Conservation (phyloP, 192 early-diverging fungal species). For the Coemansia interrupta region DNA sequence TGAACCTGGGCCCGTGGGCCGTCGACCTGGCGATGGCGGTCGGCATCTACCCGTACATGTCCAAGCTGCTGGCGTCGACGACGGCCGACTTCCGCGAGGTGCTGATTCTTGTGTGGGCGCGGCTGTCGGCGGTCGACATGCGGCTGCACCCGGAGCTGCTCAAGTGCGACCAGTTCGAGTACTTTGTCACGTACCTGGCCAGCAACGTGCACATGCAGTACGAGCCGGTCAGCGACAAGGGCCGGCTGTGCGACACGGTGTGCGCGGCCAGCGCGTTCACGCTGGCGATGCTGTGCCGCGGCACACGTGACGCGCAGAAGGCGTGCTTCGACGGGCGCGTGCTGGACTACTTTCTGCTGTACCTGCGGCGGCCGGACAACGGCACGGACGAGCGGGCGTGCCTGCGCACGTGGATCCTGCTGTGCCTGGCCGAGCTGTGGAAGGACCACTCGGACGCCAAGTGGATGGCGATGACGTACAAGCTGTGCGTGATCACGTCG, state of each 20-base stretch:
- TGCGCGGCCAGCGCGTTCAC: conserved; percentile 77
- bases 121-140: conserved; percentile 89
- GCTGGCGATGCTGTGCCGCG: conserved; percentile 87
- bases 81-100: conserved; percentile 91
- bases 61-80: conserved; percentile 89
- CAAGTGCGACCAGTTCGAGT: conserved; percentile 85
- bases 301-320: conserved; percentile 76
- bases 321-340: conserved; percentile 64
- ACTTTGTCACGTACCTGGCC: conserved; percentile 87
- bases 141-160: conserved; percentile 86
- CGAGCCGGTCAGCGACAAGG: conserved; percentile 50
- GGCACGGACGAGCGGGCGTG: conserved; percentile 44
- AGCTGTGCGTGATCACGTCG: conserved; percentile 71
- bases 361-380: conserved; percentile 50
- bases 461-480: conserved; percentile 54
- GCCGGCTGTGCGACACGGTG: conserved; percentile 45
- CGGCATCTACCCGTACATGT: conserved; percentile 95
- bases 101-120: conserved; percentile 95
- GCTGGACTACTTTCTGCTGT: conserved; percentile 50
- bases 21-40: conserved; percentile 90
- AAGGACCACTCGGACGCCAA: conserved; percentile 63
- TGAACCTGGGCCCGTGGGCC: conserved; percentile 90
- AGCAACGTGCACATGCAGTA: conserved; percentile 60
- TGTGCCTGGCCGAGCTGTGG: conserved; percentile 86
- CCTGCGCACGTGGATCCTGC: conserved; percentile 83